Evolutionary conservation across 2,329 filamentous ascomycete genomes (phyloP).

Genomic region (Fusarium marasasianum): DNA sequence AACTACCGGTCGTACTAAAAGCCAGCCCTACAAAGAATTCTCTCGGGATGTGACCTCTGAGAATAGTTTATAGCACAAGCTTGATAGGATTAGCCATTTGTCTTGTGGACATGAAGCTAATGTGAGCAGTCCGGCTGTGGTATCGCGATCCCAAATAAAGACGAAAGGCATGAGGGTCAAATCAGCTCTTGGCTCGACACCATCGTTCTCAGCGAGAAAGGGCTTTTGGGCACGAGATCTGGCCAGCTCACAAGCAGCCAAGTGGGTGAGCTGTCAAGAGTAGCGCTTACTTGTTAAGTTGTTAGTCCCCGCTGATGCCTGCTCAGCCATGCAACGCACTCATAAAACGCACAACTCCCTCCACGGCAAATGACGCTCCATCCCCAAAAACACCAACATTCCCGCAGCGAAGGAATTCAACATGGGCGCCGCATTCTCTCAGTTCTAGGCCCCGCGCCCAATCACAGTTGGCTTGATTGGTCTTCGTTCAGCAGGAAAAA

Average conservation of each 20-base stretch:
- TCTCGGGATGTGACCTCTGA: background rate
- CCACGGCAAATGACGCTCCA: background rate
- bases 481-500: background rate
- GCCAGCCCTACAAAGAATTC: no score
- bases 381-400: no score
- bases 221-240: background rate
- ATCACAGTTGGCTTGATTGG: background rate
- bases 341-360: background rate
- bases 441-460: background rate
- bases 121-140: fast-evolving
- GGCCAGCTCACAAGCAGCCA: background rate
- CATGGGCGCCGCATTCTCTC: background rate
- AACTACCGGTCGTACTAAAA: background rate
- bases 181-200: no score
- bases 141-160: background rate
- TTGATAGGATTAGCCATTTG: background rate
- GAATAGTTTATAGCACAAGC: fast-evolving
- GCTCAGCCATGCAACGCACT: fast-evolving
- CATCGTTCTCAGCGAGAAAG: fast-evolving
- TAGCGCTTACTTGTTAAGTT: background rate
- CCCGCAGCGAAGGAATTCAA: fast-evolving
- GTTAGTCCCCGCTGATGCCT: background rate
- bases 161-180: background rate
- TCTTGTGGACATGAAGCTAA: fast-evolving
- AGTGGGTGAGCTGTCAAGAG: background rate